A percentile compares a stretch with the other conserved stretches of the same genome.
phyloP scores from a whole-genome alignment of 2,329 filamentous ascomycete genomes.

The Coccinonectria pachysandricola region DNA sequence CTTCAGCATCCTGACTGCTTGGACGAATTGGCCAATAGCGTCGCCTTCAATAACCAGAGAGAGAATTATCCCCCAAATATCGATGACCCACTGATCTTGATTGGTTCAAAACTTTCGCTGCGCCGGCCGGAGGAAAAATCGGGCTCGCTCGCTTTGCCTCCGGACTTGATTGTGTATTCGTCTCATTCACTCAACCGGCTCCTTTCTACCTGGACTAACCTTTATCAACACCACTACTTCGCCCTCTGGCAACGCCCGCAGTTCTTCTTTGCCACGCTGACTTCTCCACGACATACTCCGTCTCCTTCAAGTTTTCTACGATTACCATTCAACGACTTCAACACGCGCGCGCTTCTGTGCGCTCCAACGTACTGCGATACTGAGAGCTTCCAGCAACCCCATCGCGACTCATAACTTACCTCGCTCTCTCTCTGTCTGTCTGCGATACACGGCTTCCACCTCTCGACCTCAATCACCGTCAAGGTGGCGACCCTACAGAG shows the following conservation, averaged over 20 bases:
- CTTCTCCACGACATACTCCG: no score
- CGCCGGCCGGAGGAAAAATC: conserved; percentile 10
- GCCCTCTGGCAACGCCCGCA: no score
- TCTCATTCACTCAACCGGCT: no score
- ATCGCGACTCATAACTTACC: conserved; percentile 6
- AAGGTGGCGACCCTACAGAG: conserved; percentile 28
- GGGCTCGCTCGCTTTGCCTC: conserved; percentile 11
- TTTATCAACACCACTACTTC: no score
- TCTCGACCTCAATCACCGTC: conserved; percentile 6
- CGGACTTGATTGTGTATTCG: conserved; percentile 3
- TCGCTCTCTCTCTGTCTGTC: no score
- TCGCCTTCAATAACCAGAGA: conserved; percentile 2
- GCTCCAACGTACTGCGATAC: conserved; percentile 5
- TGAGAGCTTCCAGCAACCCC: conserved; percentile 5
- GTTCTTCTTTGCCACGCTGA: no score
- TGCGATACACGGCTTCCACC: not conserved
- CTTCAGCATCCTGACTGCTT: conserved; percentile 3
- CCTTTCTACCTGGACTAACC: no score
- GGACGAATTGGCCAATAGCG: conserved; percentile 13
- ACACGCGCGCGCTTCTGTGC: no score
- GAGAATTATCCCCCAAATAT: conserved; percentile 3
- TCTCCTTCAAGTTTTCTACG: no score
- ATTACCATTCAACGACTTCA: no score
- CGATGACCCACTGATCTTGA: conserved; percentile 6
- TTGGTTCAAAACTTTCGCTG: conserved; percentile 11